Percentiles rank a stretch among this genome's conserved stretches.
Conservation (phyloP, 257 asterid species). For the Salvia splendens region DNA sequence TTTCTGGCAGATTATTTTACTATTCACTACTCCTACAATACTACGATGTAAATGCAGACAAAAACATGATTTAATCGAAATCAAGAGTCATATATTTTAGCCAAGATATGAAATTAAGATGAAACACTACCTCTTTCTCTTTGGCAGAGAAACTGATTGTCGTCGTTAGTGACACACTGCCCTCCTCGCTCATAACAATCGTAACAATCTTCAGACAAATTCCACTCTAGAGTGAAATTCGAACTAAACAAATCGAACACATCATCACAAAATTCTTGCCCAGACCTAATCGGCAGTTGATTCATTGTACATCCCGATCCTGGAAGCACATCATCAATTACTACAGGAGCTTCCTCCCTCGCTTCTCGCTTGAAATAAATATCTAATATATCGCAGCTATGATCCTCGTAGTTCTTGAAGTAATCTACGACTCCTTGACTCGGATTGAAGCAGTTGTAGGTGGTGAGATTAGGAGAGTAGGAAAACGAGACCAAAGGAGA, state of each 20-base stretch:
- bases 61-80: too few relatives aligned
- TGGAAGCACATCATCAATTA: too few relatives aligned
- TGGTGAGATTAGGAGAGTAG: slow-evolving; percentile 30
- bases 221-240: slow-evolving; percentile 37
- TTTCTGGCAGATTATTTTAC: too few relatives aligned
- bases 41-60: not conserved
- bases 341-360: not conserved
- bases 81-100: too few relatives aligned
- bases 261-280: not conserved
- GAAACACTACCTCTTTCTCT: not conserved
- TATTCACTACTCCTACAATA: too few relatives aligned
- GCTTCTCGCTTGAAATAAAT: slow-evolving; percentile 12
- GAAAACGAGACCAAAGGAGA: slow-evolving; percentile 33
- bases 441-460: slow-evolving; percentile 29
- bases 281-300: slow-evolving; percentile 31
- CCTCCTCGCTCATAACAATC: slow-evolving; percentile 40
- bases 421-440: accelerated
- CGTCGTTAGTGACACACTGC: slow-evolving; percentile 25
- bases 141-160: slow-evolving; percentile 24
- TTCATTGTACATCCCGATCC: slow-evolving; percentile 6
- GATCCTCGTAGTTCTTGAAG: not conserved
- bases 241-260: slow-evolving; percentile 22
- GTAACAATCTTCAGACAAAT: slow-evolving; percentile 36
- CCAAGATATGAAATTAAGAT: not conserved
- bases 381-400: not conserved